Evolutionary conservation across 805 yeast species (phyloP).

Genomic region (Candida parachauliodes): DNA sequence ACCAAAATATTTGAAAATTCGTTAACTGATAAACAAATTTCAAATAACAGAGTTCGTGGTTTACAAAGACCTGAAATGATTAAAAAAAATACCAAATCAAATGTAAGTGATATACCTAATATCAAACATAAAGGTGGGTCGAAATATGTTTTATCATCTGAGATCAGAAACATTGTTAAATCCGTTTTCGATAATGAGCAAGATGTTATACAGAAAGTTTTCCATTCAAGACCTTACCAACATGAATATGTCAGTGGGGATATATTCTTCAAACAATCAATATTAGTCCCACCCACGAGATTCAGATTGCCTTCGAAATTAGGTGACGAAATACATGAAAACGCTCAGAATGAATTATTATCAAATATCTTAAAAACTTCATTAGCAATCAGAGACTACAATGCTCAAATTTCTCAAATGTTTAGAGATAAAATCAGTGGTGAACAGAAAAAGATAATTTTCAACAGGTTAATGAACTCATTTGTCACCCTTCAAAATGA

Average conservation of each 20-base stretch:
- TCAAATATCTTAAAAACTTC: conserved; percentile 78
- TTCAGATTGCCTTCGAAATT: conserved; percentile 95
- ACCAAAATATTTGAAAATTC: conserved; percentile 89
- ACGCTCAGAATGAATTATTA: conserved; percentile 84
- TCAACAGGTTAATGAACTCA: conserved; percentile 90
- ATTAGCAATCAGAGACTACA: conserved; percentile 79
- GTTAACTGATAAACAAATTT: conserved; percentile 73
- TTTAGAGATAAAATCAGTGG: conserved; percentile 37
- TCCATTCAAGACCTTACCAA: conserved; percentile 74
- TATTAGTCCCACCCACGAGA: conserved; percentile 94
- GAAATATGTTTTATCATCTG: conserved; percentile 79
- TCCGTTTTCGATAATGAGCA: conserved; percentile 75
- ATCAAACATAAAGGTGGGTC: conserved; percentile 67
- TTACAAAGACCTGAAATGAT: conserved; percentile 69
- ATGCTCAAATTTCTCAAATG: conserved; percentile 71
- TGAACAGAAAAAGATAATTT: conserved; percentile 71
- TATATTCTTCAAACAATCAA: conserved; percentile 81
- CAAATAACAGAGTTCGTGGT: conserved; percentile 83
- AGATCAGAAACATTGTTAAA: conserved; percentile 74
- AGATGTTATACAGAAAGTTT: conserved; percentile 61
- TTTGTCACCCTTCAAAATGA: conserved; percentile 94
- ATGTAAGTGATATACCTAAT: conserved; percentile 38
- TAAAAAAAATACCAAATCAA: conserved; percentile 21
- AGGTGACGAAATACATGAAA: conserved; percentile 96
- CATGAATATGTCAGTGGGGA: conserved; percentile 57